A percentile compares a stretch with the other conserved stretches of the same genome.
Conservation (phyloP, 768 basidiomycete genomes). For the Phylloporus arenicola region DNA sequence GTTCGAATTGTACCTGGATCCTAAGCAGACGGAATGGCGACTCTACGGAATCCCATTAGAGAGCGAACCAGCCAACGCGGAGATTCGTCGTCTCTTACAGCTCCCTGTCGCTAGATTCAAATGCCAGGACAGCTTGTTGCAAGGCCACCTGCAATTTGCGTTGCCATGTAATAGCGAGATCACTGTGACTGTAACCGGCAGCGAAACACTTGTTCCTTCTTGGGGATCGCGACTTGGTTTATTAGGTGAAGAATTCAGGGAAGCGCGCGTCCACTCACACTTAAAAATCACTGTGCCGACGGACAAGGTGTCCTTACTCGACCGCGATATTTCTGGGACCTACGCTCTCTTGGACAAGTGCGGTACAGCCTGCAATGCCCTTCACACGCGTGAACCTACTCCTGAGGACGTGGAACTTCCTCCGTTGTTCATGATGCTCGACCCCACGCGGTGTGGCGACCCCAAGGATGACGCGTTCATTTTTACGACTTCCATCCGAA, state of each 20-base stretch:
- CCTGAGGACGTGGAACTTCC: conserved; percentile 46
- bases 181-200: conserved; percentile 49
- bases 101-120: conserved; percentile 73
- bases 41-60: conserved; percentile 68
- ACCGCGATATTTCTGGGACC: conserved; percentile 75
- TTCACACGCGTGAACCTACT: conserved; percentile 59
- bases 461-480: conserved; percentile 76
- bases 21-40: conserved; percentile 79
- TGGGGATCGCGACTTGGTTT: conserved; percentile 86
- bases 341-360: conserved; percentile 82
- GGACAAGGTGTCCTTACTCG: conserved; percentile 46
- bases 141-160: conserved; percentile 76
- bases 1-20: conserved; percentile 74
- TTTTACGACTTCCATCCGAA: conserved; percentile 72
- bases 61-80: conserved; percentile 68
- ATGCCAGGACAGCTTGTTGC: conserved; percentile 52
- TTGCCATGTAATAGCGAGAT: conserved; percentile 58
- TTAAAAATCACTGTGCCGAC: conserved; percentile 57
- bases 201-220: conserved; percentile 66
- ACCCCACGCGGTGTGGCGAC: conserved; percentile 76
- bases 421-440: conserved; percentile 72
- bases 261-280: conserved; percentile 60
- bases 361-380: conserved; percentile 78
- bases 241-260: conserved; percentile 54
- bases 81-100: conserved; percentile 67